Evolutionary conservation across 2,329 filamentous ascomycete genomes (phyloP).

Genomic region (Aspergillus felis): DNA sequence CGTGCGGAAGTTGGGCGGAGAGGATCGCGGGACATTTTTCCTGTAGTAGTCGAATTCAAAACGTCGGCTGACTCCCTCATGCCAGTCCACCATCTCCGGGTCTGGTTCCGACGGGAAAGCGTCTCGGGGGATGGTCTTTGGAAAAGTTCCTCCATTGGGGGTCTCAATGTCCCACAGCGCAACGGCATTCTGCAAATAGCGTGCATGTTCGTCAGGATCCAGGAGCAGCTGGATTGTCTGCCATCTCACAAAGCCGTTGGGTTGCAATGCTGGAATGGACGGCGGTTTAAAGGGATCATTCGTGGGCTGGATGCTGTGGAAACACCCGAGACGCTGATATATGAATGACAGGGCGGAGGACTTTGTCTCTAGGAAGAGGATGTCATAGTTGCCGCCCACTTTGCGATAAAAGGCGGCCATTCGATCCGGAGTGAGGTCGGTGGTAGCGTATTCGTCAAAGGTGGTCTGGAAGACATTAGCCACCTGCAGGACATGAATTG

Average conservation of each 20-base stretch:
- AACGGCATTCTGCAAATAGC: conserved; percentile 76
- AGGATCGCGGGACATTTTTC: conserved; percentile 34
- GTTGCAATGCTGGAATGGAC: conserved; percentile 75
- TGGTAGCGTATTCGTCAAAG: conserved; percentile 31
- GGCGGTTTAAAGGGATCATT: conserved; percentile 67
- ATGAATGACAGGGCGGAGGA: conserved; percentile 79
- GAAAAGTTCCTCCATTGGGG: conserved; percentile 57
- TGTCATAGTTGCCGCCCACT: conserved; percentile 72
- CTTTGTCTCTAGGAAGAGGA: conserved; percentile 73
- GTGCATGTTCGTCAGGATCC: conserved; percentile 81
- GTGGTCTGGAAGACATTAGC: conserved; percentile 19
- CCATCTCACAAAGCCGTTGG: conserved; percentile 86
- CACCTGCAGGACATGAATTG: conserved; percentile 7
- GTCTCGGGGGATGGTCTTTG: conserved; percentile 62
- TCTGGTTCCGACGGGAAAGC: conserved; percentile 72
- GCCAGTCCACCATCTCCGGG: conserved; percentile 78
- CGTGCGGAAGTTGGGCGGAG: conserved; percentile 27
- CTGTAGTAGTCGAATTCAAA: conserved; percentile 59
- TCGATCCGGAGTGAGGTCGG: conserved; percentile 58
- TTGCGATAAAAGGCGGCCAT: conserved; percentile 72
- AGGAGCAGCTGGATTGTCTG: conserved; percentile 86
- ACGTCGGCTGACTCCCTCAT: conserved; percentile 69
- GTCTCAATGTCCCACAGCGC: conserved; percentile 71
- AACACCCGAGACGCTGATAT: conserved; percentile 86
- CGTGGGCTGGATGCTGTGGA: conserved; percentile 77